Evolutionary conservation across 78 protist genomes (phyloP).

Genomic region (Mantamonas sphyraenae): DNA sequence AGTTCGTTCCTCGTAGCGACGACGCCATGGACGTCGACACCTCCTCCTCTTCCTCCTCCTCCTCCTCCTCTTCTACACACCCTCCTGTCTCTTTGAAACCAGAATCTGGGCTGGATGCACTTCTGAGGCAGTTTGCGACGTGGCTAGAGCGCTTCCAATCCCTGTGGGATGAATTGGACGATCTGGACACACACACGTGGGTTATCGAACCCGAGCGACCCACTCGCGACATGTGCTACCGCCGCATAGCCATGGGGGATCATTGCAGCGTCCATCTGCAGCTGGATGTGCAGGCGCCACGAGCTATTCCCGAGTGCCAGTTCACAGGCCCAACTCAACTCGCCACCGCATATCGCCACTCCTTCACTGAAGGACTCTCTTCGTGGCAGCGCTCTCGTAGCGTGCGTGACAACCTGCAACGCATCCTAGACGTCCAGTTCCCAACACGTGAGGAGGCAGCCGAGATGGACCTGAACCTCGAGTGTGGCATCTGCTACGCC

Average conservation of each 20-base stretch:
- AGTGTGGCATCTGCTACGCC: constrained; percentile 7
- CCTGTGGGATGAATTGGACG: constrained; percentile 11
- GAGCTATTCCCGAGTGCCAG: background rate
- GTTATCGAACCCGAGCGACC: background rate
- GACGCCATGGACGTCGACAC: too few species aligned
- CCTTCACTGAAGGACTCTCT: background rate
- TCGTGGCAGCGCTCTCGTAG: background rate
- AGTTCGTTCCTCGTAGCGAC: too few species aligned
- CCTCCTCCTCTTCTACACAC: too few species aligned
- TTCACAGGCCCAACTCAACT: background rate
- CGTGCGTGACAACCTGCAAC: background rate
- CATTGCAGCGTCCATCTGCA: background rate
- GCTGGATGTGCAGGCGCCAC: background rate
- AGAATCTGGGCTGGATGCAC: background rate
- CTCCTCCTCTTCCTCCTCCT: too few species aligned
- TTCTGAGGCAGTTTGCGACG: background rate
- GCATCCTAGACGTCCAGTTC: background rate
- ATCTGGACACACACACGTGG: background rate
- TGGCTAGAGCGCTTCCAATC: background rate
- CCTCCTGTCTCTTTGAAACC: too few species aligned
- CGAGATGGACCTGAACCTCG: background rate
- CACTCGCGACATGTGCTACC: background rate
- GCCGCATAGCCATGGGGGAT: background rate
- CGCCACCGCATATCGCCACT: background rate
- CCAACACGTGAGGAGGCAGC: background rate